Percentiles rank a stretch among this genome's conserved stretches.
phyloP scores from a whole-genome alignment of 78 protist genomes.

The Reticulomyxa filosa region DNA sequence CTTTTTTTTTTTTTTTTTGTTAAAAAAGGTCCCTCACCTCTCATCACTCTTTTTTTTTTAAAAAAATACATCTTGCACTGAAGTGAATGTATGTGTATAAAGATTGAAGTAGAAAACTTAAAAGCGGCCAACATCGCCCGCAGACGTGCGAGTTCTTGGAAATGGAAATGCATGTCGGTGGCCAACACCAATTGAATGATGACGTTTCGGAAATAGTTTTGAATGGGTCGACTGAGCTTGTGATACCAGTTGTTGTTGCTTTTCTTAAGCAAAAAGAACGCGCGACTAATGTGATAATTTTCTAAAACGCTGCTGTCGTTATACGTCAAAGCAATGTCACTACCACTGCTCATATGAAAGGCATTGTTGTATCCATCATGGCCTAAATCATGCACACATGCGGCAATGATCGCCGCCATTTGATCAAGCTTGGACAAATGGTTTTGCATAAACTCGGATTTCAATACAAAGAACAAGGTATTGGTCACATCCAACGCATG shows the following conservation, averaged over 20 bases:
- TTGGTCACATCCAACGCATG: neutral
- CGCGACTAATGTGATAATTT: constrained; percentile 8
- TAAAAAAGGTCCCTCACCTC: neutral
- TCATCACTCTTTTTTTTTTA: neutral
- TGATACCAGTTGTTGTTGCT: neutral
- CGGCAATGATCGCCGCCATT: neutral
- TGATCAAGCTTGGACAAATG: no score
- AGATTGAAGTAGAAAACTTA: no score
- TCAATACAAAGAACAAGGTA: neutral
- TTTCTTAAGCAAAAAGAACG: neutral
- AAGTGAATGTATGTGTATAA: no score
- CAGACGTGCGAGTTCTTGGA: neutral
- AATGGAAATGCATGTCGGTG: constrained; percentile 14
- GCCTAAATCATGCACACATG: constrained; percentile 9
- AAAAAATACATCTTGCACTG: no score
- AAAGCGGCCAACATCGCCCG: no score
- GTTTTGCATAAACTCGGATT: no score
- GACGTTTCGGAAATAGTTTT: neutral
- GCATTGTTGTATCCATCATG: constrained; percentile 17
- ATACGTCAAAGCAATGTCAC: neutral
- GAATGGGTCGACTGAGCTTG: neutral
- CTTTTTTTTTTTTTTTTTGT: neutral
- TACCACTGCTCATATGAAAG: neutral
- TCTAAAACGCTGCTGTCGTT: constrained; percentile 21
- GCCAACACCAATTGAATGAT: neutral